A percentile compares a stretch with the other conserved stretches of the same genome.
phyloP scores from a whole-genome alignment of 352 stramenopile genomes.

The Pythium myriotylum region DNA sequence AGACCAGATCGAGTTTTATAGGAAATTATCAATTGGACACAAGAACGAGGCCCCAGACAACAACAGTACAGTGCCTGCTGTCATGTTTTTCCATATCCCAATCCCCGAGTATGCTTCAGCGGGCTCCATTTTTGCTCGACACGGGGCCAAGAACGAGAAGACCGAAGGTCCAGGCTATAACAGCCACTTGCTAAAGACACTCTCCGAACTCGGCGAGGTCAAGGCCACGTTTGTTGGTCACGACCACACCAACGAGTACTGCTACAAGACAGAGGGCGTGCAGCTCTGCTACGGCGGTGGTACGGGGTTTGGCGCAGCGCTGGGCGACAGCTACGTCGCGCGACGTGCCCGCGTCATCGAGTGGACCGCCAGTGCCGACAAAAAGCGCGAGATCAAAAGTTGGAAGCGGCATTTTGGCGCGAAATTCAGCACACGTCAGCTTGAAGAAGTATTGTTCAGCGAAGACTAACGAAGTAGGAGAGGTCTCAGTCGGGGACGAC shows the following conservation, averaged over 20 bases:
- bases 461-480: not conserved
- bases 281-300: constrained; percentile 63
- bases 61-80: constrained; percentile 31
- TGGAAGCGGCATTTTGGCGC: constrained; percentile 34
- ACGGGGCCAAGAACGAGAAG: constrained; percentile 18
- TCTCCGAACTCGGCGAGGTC: constrained; percentile 52
- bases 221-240: constrained; percentile 63
- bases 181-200: constrained; percentile 40
- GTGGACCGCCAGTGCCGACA: constrained; percentile 43
- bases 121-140: not conserved
- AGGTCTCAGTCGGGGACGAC: not conserved
- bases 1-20: constrained; percentile 52
- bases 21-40: constrained; percentile 29
- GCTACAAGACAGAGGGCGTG: constrained; percentile 40
- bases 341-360: constrained; percentile 58
- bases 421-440: constrained; percentile 3
- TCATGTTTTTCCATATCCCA: constrained; percentile 78
- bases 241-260: constrained; percentile 68
- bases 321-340: constrained; percentile 35
- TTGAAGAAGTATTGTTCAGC: constrained; percentile 18
- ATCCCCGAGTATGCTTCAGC: constrained; percentile 41
- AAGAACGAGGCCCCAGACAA: constrained; percentile 25
- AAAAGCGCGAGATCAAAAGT: constrained; percentile 22
- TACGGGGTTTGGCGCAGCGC: constrained; percentile 46
- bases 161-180: constrained; percentile 42